A percentile compares a stretch with the other conserved stretches of the same genome.
These are phyloP conservation scores for Clarireedia homoeocarpa DNA, from an alignment of 2,329 filamentous ascomycete genomes.

Conservation along the genomic window DNA sequence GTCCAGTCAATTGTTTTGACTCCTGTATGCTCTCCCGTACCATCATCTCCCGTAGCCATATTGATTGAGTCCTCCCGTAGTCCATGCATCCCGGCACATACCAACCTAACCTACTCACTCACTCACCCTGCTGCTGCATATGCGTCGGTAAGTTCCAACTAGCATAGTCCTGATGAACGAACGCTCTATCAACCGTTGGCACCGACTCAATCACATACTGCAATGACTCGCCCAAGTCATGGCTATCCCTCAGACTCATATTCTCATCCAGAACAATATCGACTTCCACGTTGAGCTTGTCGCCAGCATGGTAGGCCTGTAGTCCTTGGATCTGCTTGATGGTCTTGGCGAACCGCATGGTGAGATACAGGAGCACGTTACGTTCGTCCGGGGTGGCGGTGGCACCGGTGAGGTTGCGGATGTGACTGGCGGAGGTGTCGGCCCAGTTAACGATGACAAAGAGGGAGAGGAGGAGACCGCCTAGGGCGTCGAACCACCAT, in stretches of 20 bases:
- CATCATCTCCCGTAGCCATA: no score
- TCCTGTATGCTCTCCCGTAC: no score
- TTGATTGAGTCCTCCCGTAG: no score
- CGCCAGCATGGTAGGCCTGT: constrained; percentile 52
- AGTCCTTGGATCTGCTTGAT: constrained; percentile 47
- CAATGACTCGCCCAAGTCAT: constrained; percentile 55
- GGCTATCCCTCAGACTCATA: constrained; percentile 42
- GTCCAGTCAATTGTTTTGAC: no score
- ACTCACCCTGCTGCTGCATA: constrained; percentile 28
- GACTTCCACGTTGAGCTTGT: constrained; percentile 55
- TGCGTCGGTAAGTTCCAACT: constrained; percentile 30
- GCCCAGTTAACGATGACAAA: constrained; percentile 66
- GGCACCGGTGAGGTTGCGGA: constrained; percentile 50
- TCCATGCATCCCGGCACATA: no score
- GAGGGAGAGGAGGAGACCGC: constrained; percentile 53
- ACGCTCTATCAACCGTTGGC: constrained; percentile 33
- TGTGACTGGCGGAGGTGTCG: constrained; percentile 51
- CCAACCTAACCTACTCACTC: neutral
- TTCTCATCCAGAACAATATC: constrained; percentile 50
- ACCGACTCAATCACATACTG: constrained; percentile 53
- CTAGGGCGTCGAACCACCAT: constrained; percentile 60
- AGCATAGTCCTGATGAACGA: constrained; percentile 34
- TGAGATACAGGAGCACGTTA: constrained; percentile 52
- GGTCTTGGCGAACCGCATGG: constrained; percentile 46
- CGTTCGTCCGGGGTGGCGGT: constrained; percentile 43